Conservation (phyloP, 441 rosid genomes). For the Corymbia calophylla region DNA sequence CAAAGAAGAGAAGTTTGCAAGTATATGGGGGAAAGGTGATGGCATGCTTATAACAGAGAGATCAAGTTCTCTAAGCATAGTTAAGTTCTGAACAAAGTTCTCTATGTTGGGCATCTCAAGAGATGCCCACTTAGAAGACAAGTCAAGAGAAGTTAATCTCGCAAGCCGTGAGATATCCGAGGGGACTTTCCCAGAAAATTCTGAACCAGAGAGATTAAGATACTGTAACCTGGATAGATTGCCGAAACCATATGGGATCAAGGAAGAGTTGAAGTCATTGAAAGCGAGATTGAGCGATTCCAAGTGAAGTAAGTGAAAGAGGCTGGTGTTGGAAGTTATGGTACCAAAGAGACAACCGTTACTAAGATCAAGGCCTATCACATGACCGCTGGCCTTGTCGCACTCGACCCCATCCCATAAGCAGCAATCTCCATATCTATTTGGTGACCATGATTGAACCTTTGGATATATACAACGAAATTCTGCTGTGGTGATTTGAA, state of each 20-base stretch:
- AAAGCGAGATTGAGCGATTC: constrained; percentile 5
- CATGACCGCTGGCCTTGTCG: constrained; percentile 12
- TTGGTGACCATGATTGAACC: constrained; percentile 6
- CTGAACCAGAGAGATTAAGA: neutral
- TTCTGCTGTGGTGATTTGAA: neutral
- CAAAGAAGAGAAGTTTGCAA: no score
- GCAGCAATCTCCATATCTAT: constrained; percentile 13
- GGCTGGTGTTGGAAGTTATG: constrained; percentile 2
- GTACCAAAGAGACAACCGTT: constrained; percentile 8
- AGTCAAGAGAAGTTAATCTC: constrained; percentile 9
- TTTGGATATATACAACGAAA: neutral
- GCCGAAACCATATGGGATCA: neutral
- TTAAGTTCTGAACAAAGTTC: constrained; percentile 1
- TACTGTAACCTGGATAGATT: neutral
- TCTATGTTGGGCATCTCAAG: neutral
- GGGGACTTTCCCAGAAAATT: constrained; percentile 1
- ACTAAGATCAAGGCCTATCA: neutral
- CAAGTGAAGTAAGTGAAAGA: neutral
- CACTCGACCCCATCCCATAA: constrained; percentile 27
- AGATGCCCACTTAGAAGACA: neutral
- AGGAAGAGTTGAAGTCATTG: constrained; percentile 5
- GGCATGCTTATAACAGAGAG: neutral
- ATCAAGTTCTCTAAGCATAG: constrained; percentile 1
- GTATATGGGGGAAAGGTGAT: neutral
- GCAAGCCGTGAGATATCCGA: neutral